These are phyloP conservation scores for Cladosporium sp. DNA, from an alignment of 2,329 filamentous ascomycete species.

Conservation along the genomic window DNA sequence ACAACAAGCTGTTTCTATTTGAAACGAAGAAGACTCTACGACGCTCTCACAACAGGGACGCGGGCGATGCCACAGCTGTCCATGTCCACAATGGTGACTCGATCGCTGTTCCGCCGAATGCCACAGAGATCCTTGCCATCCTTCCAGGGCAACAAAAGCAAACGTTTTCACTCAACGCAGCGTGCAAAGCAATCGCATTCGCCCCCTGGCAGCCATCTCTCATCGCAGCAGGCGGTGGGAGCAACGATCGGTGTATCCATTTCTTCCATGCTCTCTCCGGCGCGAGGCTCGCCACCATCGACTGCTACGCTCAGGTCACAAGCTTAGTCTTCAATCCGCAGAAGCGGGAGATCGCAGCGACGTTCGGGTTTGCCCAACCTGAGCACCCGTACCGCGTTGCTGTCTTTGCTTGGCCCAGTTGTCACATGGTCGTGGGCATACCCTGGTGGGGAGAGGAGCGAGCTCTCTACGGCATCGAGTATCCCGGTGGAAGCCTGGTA, in stretches of 20 bases:
- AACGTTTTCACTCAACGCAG: slow-evolving; percentile 73
- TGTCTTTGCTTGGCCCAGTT: slow-evolving; percentile 91
- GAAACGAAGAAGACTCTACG: slow-evolving; percentile 55
- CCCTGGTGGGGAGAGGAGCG: slow-evolving; percentile 76
- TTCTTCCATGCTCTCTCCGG: slow-evolving; percentile 89
- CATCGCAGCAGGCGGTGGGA: slow-evolving; percentile 85
- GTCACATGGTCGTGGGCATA: slow-evolving; percentile 76
- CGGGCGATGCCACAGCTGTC: slow-evolving; percentile 12
- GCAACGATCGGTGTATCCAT: slow-evolving; percentile 91
- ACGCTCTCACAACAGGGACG: background rate
- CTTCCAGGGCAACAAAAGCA: slow-evolving; percentile 53
- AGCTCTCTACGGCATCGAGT: slow-evolving; percentile 82
- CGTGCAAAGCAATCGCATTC: slow-evolving; percentile 95
- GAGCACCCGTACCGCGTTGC: slow-evolving; percentile 86
- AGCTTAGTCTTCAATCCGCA: slow-evolving; percentile 73
- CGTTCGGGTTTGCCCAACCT: slow-evolving; percentile 88
- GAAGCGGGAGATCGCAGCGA: slow-evolving; percentile 81
- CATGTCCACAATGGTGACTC: slow-evolving; percentile 17
- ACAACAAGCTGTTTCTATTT: slow-evolving; percentile 83
- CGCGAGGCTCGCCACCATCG: slow-evolving; percentile 79
- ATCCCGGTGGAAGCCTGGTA: slow-evolving; percentile 84
- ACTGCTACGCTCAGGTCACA: slow-evolving; percentile 89
- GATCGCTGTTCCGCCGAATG: slow-evolving; percentile 19
- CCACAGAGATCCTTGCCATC: slow-evolving; percentile 27
- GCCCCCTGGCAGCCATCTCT: slow-evolving; percentile 89